Evolutionary conservation across 2,329 filamentous ascomycete species (phyloP).

Genomic region (Xylariaceae sp.): DNA sequence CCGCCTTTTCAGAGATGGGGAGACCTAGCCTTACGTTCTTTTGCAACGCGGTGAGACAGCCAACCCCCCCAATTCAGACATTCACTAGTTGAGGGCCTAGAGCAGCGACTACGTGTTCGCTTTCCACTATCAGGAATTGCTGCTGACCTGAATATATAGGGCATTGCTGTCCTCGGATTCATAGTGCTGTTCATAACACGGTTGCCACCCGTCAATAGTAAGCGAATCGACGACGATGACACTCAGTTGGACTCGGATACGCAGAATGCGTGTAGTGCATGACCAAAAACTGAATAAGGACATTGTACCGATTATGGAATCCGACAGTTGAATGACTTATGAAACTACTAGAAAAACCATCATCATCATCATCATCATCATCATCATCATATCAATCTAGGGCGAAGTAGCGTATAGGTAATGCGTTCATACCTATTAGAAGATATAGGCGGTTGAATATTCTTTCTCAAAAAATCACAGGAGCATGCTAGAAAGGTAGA

Average conservation of each 20-base stretch:
- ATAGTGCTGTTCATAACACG: conserved; percentile 51
- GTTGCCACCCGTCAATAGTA: conserved; percentile 53
- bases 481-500: neutral
- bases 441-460: too few species aligned
- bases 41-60: conserved; percentile 64
- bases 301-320: too few species aligned
- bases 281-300: neutral
- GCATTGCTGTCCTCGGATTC: conserved; percentile 61
- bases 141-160: conserved; percentile 44
- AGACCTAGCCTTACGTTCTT: conserved; percentile 69
- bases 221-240: conserved; percentile 47
- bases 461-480: neutral
- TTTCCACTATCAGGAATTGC: neutral
- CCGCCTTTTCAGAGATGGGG: conserved; percentile 65
- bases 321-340: too few species aligned
- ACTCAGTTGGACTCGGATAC: neutral
- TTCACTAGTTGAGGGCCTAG: too few species aligned
- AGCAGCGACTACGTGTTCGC: too few species aligned
- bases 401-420: too few species aligned
- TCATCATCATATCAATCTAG: too few species aligned
- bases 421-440: too few species aligned
- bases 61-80: neutral
- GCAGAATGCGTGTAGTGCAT: neutral
- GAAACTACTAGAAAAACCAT: too few species aligned
- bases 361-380: too few species aligned